Conservation (phyloP, 148 eudicot genomes). For the Rhododendron vialii region DNA sequence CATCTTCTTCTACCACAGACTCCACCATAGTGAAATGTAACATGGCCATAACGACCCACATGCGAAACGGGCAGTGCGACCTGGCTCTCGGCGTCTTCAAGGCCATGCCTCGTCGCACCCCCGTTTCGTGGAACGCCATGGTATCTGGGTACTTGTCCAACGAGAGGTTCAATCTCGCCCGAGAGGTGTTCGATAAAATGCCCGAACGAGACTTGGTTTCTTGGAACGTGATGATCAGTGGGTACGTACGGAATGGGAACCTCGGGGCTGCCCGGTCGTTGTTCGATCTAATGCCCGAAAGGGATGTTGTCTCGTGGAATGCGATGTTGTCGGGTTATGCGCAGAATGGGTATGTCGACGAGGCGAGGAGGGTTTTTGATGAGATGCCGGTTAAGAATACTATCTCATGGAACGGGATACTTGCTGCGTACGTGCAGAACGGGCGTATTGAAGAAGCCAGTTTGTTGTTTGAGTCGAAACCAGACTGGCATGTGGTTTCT, state of each 20-base stretch:
- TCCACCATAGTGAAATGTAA: constrained; percentile 36
- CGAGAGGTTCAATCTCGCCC: constrained; percentile 27
- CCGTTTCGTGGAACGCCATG: constrained; percentile 53
- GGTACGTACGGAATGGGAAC: constrained; percentile 26
- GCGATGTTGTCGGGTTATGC: constrained; percentile 50
- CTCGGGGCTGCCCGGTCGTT: constrained; percentile 32
- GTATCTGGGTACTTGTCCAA: constrained; percentile 40
- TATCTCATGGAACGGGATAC: constrained; percentile 51
- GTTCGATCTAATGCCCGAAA: constrained; percentile 39
- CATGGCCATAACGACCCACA: constrained; percentile 35
- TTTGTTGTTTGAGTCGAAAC: constrained; percentile 32
- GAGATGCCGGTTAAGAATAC: constrained; percentile 41
- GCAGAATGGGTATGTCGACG: constrained; percentile 43
- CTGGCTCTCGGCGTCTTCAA: constrained; percentile 35
- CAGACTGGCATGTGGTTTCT: constrained; percentile 41
- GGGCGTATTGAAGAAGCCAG: constrained; percentile 49
- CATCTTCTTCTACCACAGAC: constrained; percentile 16
- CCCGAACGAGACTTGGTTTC: constrained; percentile 45
- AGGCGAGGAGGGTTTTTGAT: constrained; percentile 40
- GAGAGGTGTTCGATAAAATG: constrained; percentile 42
- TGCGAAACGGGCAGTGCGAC: constrained; percentile 43
- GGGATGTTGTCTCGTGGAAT: constrained; percentile 53
- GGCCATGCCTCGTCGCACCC: constrained; percentile 31
- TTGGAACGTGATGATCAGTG: constrained; percentile 49
- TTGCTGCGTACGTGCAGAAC: constrained; percentile 49